Evolutionary conservation across 192 early-diverging fungal species (phyloP).

Genomic region (Coemansia sp.): DNA sequence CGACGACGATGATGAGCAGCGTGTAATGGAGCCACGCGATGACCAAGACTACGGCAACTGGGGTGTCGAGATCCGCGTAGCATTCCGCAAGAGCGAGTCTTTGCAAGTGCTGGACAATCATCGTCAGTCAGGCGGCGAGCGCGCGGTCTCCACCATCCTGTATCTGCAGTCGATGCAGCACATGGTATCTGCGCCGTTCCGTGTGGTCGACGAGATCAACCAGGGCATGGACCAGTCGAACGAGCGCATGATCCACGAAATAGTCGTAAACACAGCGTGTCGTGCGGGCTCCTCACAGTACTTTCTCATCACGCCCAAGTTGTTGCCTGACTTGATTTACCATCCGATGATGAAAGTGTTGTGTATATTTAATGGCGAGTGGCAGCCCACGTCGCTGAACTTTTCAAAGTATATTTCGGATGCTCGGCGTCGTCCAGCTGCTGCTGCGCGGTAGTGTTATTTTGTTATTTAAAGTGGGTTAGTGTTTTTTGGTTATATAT

Average conservation of each 20-base stretch:
- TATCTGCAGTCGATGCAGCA: conserved; percentile 93
- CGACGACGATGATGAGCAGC: neutral
- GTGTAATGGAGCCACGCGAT: conserved; percentile 13
- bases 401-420: conserved; percentile 40
- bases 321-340: conserved; percentile 90
- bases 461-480: no score
- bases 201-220: conserved; percentile 99
- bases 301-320: conserved; percentile 98
- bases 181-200: conserved; percentile 84
- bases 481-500: no score
- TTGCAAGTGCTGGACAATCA: conserved; percentile 81
- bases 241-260: conserved; percentile 90
- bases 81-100: conserved; percentile 82
- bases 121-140: conserved; percentile 96
- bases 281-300: conserved; percentile 60
- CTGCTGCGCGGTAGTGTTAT: neutral
- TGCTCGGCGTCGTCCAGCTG: conserved; percentile 10
- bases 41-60: conserved; percentile 87
- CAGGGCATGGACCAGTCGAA: conserved; percentile 99
- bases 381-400: conserved; percentile 63
- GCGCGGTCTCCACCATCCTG: conserved; percentile 92
- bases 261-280: conserved; percentile 84
- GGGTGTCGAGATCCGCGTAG: conserved; percentile 93
- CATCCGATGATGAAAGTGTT: conserved; percentile 88
- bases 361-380: conserved; percentile 93